Evolutionary conservation across 768 basidiomycete species (phyloP).

Genomic region (Suillus occidentalis): DNA sequence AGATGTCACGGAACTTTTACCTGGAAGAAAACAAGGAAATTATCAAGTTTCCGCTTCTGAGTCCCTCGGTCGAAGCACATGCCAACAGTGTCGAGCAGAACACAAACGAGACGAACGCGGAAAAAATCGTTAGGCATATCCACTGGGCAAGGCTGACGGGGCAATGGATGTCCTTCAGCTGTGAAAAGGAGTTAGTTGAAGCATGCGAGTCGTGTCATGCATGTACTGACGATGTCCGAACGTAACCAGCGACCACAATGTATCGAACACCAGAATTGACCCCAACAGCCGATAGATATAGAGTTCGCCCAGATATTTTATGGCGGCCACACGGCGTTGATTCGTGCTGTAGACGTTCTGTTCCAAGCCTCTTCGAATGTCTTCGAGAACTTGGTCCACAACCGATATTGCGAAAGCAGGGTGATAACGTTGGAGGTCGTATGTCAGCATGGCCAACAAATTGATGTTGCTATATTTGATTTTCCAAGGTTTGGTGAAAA

Average conservation of each 20-base stretch:
- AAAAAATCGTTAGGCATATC: slow-evolving; percentile 98
- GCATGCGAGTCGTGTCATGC: slow-evolving; percentile 1
- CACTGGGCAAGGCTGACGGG: slow-evolving; percentile 67
- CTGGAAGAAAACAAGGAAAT: slow-evolving; percentile 92
- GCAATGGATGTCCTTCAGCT: slow-evolving; percentile 91
- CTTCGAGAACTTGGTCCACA: slow-evolving; percentile 94
- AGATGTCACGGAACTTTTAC: slow-evolving; percentile 38
- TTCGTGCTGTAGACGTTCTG: slow-evolving; percentile 95
- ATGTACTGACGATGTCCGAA: slow-evolving; percentile 88
- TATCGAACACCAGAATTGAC: slow-evolving; percentile 89
- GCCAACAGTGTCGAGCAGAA: slow-evolving; percentile 91
- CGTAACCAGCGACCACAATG: slow-evolving; percentile 89
- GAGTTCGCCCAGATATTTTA: slow-evolving; percentile 95
- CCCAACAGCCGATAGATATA: slow-evolving; percentile 94
- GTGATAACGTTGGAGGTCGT: slow-evolving; percentile 92
- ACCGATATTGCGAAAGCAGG: slow-evolving; percentile 85
- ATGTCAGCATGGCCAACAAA: slow-evolving; percentile 90
- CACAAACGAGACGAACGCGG: slow-evolving; percentile 88
- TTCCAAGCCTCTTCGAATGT: slow-evolving; percentile 87
- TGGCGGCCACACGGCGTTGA: slow-evolving; percentile 85
- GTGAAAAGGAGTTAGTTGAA: slow-evolving; percentile 17
- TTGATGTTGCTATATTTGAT: slow-evolving; percentile 89
- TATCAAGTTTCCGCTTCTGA: slow-evolving; percentile 90
- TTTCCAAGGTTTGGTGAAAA: slow-evolving; percentile 99
- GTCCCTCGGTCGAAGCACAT: slow-evolving; percentile 97